These are phyloP conservation scores for Cercospora nicotianae DNA, from an alignment of 2,329 filamentous ascomycete genomes.

Conservation along the genomic window DNA sequence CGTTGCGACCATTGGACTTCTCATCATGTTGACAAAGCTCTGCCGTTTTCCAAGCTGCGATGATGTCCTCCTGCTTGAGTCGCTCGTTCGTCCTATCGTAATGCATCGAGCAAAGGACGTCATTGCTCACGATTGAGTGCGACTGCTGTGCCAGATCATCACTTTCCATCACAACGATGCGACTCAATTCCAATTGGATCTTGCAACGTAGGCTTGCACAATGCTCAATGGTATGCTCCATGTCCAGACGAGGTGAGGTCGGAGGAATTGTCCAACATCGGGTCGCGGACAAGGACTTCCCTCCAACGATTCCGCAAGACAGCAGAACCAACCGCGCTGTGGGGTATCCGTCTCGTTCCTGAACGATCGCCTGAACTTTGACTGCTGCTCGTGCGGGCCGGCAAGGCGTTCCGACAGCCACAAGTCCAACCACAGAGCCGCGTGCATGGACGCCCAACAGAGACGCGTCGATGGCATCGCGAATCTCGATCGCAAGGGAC, in stretches of 20 bases:
- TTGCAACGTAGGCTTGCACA: not conserved
- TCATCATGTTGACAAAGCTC: not conserved
- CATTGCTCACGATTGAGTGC: slow-evolving; percentile 7
- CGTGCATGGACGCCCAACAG: slow-evolving; percentile 15
- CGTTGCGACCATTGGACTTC: slow-evolving; percentile 9
- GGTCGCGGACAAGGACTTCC: not conserved
- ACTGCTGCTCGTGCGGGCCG: slow-evolving; percentile 4
- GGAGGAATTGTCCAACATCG: not conserved
- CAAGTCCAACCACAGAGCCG: slow-evolving; percentile 13
- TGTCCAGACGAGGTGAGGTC: slow-evolving; percentile 8
- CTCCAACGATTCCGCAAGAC: not conserved
- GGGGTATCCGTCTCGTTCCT: slow-evolving; percentile 12
- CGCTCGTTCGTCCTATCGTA: not conserved
- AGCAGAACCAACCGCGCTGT: not conserved
- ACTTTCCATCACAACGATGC: not conserved
- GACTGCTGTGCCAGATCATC: not conserved
- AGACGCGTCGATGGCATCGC: slow-evolving; percentile 3
- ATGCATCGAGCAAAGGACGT: slow-evolving; percentile 8
- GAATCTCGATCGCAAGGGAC: slow-evolving; percentile 6
- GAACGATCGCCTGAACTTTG: slow-evolving; percentile 12
- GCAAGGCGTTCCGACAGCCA: slow-evolving; percentile 11
- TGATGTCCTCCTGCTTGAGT: slow-evolving; percentile 1
- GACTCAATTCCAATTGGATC: not conserved
- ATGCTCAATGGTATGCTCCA: not conserved
- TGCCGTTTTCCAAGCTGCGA: not conserved